Evolutionary conservation across 352 stramenopile species (phyloP).

Genomic region (Phytophthora capsici): DNA sequence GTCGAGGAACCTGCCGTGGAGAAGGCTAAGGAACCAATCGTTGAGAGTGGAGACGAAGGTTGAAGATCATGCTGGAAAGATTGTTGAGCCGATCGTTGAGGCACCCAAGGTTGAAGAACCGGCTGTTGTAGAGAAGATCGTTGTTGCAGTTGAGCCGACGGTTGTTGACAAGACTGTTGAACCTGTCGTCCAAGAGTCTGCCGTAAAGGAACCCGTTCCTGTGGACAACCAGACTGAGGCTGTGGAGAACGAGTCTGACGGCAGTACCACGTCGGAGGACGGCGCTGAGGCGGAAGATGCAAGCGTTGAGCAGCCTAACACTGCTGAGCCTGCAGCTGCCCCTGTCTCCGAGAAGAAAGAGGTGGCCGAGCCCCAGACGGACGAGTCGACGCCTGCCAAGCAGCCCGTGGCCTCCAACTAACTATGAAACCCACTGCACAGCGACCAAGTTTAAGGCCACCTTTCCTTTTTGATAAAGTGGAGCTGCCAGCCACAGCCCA

Average conservation of each 20-base stretch:
- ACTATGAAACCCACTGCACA: slow-evolving; percentile 28
- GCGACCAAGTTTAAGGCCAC: slow-evolving; percentile 15
- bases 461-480: slow-evolving; percentile 28
- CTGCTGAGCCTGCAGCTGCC: slow-evolving; percentile 15
- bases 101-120: slow-evolving; percentile 10
- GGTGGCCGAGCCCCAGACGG: slow-evolving; percentile 10
- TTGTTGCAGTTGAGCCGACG: slow-evolving; percentile 10
- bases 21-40: background rate
- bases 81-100: slow-evolving; percentile 11
- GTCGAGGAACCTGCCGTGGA: background rate
- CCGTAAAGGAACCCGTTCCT: slow-evolving; percentile 3
- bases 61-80: background rate
- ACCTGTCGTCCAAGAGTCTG: slow-evolving; percentile 2
- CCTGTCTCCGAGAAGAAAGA: slow-evolving; percentile 32
- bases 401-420: slow-evolving; percentile 29
- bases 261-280: slow-evolving; percentile 39
- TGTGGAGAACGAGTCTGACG: slow-evolving; percentile 30
- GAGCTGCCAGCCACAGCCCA: slow-evolving; percentile 6
- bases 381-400: slow-evolving; percentile 17
- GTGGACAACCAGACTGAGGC: slow-evolving; percentile 22
- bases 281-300: slow-evolving; percentile 30
- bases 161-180: slow-evolving; percentile 7
- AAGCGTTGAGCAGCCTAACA: slow-evolving; percentile 21
- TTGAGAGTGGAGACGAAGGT: background rate
- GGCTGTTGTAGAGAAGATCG: slow-evolving; percentile 8